These are phyloP conservation scores for Coemansia aciculifera DNA, from an alignment of 192 early-diverging fungal genomes.

Conservation along the genomic window DNA sequence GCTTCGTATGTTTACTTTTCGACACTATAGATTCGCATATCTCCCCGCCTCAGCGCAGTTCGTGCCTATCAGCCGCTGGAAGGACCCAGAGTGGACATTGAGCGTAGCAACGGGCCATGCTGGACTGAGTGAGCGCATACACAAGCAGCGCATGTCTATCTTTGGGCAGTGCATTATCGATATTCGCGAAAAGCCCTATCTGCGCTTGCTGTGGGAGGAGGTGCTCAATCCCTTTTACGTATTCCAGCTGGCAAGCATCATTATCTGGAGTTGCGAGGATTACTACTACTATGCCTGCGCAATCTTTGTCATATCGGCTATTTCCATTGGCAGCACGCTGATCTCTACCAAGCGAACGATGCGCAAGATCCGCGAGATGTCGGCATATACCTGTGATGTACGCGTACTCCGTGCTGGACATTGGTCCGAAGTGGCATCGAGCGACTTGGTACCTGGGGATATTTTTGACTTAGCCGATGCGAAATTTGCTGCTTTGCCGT, in stretches of 20 bases:
- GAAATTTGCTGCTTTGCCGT: constrained; percentile 67
- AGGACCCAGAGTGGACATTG: constrained; percentile 35
- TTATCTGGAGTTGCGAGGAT: constrained; percentile 81
- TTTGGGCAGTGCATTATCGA: constrained; percentile 75
- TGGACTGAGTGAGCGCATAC: constrained; percentile 56
- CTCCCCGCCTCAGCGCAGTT: constrained; percentile 15
- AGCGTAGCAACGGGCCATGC: background rate
- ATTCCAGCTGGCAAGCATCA: constrained; percentile 76
- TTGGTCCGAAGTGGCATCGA: constrained; percentile 56
- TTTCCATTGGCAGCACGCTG: constrained; percentile 76
- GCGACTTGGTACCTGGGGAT: constrained; percentile 92
- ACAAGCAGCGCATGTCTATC: constrained; percentile 56
- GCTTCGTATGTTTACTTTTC: constrained; percentile 30
- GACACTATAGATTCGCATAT: constrained; percentile 45
- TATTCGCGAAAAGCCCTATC: constrained; percentile 64
- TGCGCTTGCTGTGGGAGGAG: constrained; percentile 67
- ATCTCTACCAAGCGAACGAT: constrained; percentile 71
- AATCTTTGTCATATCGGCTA: constrained; percentile 84
- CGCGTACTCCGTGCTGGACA: constrained; percentile 60
- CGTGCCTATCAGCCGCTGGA: constrained; percentile 32
- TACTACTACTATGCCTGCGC: constrained; percentile 94
- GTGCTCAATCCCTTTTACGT: constrained; percentile 77
- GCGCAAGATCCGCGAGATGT: constrained; percentile 74
- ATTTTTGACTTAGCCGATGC: constrained; percentile 72
- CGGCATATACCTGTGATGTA: constrained; percentile 74